Percentiles rank a stretch among this genome's conserved stretches.
phyloP scores from a whole-genome alignment of 148 eudicot genomes.

The Chenopodium album region DNA sequence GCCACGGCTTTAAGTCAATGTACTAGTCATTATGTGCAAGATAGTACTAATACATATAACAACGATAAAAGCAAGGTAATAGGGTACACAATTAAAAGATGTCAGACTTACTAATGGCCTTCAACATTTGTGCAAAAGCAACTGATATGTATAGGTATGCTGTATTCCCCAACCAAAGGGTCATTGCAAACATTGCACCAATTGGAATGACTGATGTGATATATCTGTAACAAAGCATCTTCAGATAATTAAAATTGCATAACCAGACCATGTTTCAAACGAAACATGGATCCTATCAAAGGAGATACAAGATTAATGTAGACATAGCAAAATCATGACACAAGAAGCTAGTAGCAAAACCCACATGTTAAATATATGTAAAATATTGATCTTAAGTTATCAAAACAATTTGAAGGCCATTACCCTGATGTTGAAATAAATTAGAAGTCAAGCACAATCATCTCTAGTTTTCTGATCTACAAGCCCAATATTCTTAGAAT shows the following conservation, averaged over 20 bases:
- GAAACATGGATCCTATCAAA: not conserved
- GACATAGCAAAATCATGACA: not conserved
- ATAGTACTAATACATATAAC: not conserved
- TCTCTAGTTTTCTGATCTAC: not conserved
- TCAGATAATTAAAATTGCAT: not conserved
- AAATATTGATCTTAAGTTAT: not conserved
- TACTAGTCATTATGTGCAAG: not conserved
- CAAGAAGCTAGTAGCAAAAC: not conserved
- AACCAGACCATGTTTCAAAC: not conserved
- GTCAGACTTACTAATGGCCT: constrained; percentile 84
- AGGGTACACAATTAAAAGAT: constrained; percentile 8
- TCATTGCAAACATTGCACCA: constrained; percentile 98
- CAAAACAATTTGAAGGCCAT: not conserved
- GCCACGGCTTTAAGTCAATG: not conserved
- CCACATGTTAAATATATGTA: not conserved
- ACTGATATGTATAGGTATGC: constrained; percentile 97
- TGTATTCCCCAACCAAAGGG: constrained; percentile 98
- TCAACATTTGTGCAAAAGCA: constrained; percentile 99
- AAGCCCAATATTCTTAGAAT: not conserved
- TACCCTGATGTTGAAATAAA: not conserved
- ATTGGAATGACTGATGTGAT: constrained; percentile 88
- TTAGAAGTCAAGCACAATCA: not conserved
- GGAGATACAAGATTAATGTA: constrained; percentile 4
- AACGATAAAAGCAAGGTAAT: not conserved
- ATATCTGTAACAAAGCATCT: constrained; percentile 49